Evolutionary conservation across 768 basidiomycete genomes (phyloP).

Genomic region (Russula olivacea): DNA sequence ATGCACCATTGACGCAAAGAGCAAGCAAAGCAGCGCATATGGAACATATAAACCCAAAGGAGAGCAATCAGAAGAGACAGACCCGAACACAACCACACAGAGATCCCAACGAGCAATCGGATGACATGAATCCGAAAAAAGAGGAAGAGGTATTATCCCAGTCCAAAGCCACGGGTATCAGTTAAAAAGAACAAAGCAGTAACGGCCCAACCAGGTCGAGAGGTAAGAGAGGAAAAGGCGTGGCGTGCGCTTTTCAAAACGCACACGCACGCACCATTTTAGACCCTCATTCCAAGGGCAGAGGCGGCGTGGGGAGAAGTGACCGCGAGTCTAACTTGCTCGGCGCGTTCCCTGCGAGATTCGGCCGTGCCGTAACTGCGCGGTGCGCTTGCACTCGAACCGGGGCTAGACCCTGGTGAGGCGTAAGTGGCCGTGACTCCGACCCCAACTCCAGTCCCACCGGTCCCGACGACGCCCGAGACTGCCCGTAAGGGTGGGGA

Average conservation of each 20-base stretch:
- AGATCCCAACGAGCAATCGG: constrained; percentile 9
- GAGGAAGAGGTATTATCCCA: constrained; percentile 10
- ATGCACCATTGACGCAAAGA: neutral
- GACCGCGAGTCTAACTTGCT: constrained; percentile 23
- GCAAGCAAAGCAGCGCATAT: constrained; percentile 1
- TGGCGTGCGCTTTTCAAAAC: neutral
- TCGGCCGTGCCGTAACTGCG: constrained; percentile 19
- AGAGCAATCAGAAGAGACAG: neutral
- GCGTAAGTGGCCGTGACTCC: constrained; percentile 14
- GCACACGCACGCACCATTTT: neutral
- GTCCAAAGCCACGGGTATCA: constrained; percentile 4
- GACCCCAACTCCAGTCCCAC: constrained; percentile 4
- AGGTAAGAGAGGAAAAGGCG: neutral
- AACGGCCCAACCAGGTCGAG: neutral
- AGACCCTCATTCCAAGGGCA: constrained; percentile 23
- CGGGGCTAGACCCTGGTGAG: constrained; percentile 22
- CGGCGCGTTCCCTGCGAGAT: constrained; percentile 18
- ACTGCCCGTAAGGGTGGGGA: constrained; percentile 21
- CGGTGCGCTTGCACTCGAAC: constrained; percentile 21
- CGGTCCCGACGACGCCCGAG: constrained; percentile 1
- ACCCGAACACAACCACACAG: constrained; percentile 1
- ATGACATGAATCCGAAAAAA: neutral
- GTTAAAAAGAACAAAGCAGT: neutral
- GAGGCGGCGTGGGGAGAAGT: constrained; percentile 25
- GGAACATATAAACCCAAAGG: constrained; percentile 12